Percentiles rank a stretch among this genome's conserved stretches.
Evolutionary conservation across 2,329 filamentous ascomycete genomes (phyloP).

Genomic region (Teratosphaeria pseudoeucalypti): DNA sequence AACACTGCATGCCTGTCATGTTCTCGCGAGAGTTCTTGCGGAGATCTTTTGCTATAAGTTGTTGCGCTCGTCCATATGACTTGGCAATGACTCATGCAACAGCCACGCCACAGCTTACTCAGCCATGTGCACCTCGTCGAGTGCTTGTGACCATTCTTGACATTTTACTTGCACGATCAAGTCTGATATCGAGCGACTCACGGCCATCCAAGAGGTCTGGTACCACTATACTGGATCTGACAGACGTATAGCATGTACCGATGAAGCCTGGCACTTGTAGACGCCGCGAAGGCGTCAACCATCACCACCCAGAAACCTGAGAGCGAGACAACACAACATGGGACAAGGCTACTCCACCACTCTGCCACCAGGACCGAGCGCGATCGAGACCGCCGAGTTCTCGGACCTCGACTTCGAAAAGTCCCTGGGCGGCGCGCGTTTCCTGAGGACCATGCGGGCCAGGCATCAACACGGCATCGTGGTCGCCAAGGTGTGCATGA

Average conservation of each 20-base stretch:
- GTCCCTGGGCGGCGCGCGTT: conserved; percentile 79
- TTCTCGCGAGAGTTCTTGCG: too few relatives aligned
- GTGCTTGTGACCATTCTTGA: background rate
- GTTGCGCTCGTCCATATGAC: background rate
- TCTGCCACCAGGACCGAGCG: conserved; percentile 80
- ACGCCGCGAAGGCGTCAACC: background rate
- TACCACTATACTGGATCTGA: background rate
- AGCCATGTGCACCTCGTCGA: background rate
- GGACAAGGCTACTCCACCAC: conserved; percentile 85
- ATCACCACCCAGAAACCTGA: background rate
- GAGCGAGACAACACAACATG: conserved; percentile 46
- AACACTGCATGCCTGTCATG: too few relatives aligned
- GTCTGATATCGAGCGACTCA: background rate
- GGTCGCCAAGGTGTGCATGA: conserved; percentile 88
- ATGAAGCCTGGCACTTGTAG: background rate
- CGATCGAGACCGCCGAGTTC: conserved; percentile 88
- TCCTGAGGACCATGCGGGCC: conserved; percentile 93
- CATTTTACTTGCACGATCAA: background rate
- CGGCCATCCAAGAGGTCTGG: background rate
- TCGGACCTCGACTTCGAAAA: conserved; percentile 85
- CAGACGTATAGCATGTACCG: background rate
- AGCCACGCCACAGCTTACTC: background rate
- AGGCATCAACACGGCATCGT: conserved; percentile 83
- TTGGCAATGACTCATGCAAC: background rate
- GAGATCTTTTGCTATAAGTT: too few relatives aligned